A percentile compares a stretch with the other conserved stretches of the same genome.
phyloP scores from a whole-genome alignment of 164 flowering plant genomes.

The Sedum album region DNA sequence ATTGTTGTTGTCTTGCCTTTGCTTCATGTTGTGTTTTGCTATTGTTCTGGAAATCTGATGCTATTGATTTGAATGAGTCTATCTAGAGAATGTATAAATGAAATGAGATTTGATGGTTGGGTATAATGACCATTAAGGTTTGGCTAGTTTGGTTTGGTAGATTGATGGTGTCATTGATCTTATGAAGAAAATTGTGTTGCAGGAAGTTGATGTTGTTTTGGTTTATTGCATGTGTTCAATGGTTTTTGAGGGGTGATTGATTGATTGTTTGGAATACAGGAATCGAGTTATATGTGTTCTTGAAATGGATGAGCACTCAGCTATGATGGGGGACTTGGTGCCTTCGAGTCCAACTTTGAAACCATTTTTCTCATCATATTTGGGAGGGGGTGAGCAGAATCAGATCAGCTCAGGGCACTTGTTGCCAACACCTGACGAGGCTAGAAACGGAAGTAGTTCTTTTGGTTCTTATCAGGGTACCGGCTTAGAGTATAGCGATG shows the following conservation, averaged over 20 bases:
- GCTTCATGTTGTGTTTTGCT: neutral
- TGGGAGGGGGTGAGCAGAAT: neutral
- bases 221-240: neutral
- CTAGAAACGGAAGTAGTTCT: neutral
- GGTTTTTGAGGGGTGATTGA: neutral
- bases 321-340: constrained; percentile 63
- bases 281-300: neutral
- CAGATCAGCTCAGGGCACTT: neutral
- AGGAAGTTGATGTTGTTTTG: neutral
- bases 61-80: neutral
- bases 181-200: neutral
- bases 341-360: constrained; percentile 54
- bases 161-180: neutral
- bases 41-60: neutral
- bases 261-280: neutral
- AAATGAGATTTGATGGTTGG: neutral
- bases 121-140: neutral
- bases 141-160: neutral
- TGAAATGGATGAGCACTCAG: constrained; percentile 52
- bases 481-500: neutral
- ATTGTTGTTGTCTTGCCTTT: neutral
- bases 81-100: neutral
- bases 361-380: constrained; percentile 33
- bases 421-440: neutral
- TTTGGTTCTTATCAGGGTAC: neutral